Base-by-base conservation (phyloP, 1,139 yeast species). In the Petasospora fabianii region DNA sequence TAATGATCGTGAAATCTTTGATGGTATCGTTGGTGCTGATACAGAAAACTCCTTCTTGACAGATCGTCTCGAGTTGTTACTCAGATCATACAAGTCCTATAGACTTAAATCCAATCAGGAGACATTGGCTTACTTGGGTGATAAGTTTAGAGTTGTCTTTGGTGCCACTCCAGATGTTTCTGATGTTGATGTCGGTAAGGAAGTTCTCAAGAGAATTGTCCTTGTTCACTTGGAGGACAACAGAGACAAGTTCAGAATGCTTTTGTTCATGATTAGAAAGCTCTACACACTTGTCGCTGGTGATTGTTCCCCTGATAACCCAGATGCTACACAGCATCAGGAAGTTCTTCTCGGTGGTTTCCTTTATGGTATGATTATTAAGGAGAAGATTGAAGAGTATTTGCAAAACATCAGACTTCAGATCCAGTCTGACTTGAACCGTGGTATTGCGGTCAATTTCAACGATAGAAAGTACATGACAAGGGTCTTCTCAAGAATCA, bases 281-380 rank as follows among this genome's bases (percentile, higher is more conserved):
- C 75, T 92, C 46, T 94, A 94, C 62, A 75, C 97, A 1, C 73
- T 94, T 50, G 97, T 92, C 36, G 96, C 96, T 29, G 97, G 97
- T 43, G 97, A 90, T 59, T 90, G 97, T 65, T 72, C 92, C 43
- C 94, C 97, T 18, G 99, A 92, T 63, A 92, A 94, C 67, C 98
- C 99, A 58, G 99, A 92, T 81, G 95, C 97, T 31, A 87, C 97
- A 9, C 98, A 94, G 69, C 97, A 92, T 71, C 99, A 92, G 68
- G 99, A 92, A 68, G 88, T 92, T 24, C 69, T 92, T 49, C 73
- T 92, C 41, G 98, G 98, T 48, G 99, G 99, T 17, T 88, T 92
- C 75, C 71, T 92, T 42, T 92, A 87, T 57, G 97, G 97, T 51
- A 90, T 90, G 96, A 92, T 92, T 51, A 66, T 92, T 56, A 92